Conservation (phyloP, 352 stramenopile genomes). For the Thraustochytrium striatum region DNA sequence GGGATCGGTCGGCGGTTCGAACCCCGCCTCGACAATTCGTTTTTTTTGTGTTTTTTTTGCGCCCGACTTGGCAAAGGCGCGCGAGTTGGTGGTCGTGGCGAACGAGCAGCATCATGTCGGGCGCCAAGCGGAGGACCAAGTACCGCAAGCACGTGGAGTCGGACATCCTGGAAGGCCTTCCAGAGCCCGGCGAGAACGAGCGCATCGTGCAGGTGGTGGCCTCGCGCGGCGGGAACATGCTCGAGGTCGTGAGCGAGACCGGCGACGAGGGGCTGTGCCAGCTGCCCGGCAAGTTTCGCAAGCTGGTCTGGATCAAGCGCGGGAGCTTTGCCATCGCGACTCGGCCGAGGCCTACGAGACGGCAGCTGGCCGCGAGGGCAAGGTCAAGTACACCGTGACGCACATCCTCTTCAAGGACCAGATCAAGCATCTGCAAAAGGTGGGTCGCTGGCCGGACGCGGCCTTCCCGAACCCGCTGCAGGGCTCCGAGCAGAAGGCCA, state of each 20-base stretch:
- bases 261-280: slow-evolving; percentile 68
- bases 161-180: slow-evolving; percentile 74
- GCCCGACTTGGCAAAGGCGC: no score
- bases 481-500: not conserved
- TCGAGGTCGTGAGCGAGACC: slow-evolving; percentile 65
- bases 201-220: slow-evolving; percentile 71
- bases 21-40: no score
- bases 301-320: slow-evolving; percentile 83
- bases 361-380: slow-evolving; percentile 70
- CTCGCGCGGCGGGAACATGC: slow-evolving; percentile 75
- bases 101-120: slow-evolving; percentile 71
- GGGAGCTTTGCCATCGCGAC: slow-evolving; percentile 74
- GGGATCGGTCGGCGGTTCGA: no score
- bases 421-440: slow-evolving; percentile 77
- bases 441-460: slow-evolving; percentile 65
- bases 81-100: no score
- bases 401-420: slow-evolving; percentile 85
- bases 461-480: not conserved
- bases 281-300: slow-evolving; percentile 81
- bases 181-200: slow-evolving; percentile 75
- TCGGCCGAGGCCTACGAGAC: slow-evolving; percentile 63
- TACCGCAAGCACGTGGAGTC: slow-evolving; percentile 82
- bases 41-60: slow-evolving; percentile 11
- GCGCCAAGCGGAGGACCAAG: slow-evolving; percentile 71
- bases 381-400: slow-evolving; percentile 77